Percentiles rank a stretch among this genome's conserved stretches.
These are phyloP conservation scores for Rhodotorula sp. DNA, from an alignment of 1,284 basidiomycete genomes.

Conservation along the genomic window DNA sequence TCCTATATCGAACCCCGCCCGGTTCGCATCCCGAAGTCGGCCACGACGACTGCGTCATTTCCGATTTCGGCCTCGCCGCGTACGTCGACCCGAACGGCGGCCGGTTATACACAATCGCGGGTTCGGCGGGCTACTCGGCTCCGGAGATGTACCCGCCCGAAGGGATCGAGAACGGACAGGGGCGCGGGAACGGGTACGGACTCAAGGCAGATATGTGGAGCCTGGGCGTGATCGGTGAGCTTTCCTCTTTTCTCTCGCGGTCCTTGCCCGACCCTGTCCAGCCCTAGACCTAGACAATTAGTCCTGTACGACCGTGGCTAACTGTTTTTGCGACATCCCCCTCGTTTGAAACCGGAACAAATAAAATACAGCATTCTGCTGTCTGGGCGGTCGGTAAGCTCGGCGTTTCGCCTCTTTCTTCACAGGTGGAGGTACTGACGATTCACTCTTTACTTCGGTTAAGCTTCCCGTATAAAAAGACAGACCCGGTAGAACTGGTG, in stretches of 20 bases:
- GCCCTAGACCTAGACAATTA: neutral
- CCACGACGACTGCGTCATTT: constrained; percentile 38
- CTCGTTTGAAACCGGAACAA: too few species aligned
- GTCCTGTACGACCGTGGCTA: too few species aligned
- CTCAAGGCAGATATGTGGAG: constrained; percentile 37
- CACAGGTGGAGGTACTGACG: too few species aligned
- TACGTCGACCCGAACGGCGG: constrained; percentile 32
- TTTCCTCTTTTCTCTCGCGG: neutral
- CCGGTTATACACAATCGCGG: constrained; percentile 40
- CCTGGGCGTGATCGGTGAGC: constrained; percentile 27
- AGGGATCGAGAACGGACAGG: constrained; percentile 14
- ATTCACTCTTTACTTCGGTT: too few species aligned
- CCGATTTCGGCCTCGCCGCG: constrained; percentile 39
- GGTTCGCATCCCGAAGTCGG: constrained; percentile 29
- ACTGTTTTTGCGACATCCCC: too few species aligned
- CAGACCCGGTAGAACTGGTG: constrained; percentile 28
- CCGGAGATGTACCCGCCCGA: constrained; percentile 40
- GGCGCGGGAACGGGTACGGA: constrained; percentile 25
- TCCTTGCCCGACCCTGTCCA: neutral
- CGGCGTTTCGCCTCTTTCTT: neutral
- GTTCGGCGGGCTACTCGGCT: constrained; percentile 41
- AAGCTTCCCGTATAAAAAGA: constrained; percentile 38
- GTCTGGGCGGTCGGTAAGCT: constrained; percentile 24
- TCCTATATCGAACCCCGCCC: constrained; percentile 39
- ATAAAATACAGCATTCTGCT: constrained; percentile 14